Base-by-base conservation (phyloP, 768 basidiomycete species). In the Suillus decipiens region DNA sequence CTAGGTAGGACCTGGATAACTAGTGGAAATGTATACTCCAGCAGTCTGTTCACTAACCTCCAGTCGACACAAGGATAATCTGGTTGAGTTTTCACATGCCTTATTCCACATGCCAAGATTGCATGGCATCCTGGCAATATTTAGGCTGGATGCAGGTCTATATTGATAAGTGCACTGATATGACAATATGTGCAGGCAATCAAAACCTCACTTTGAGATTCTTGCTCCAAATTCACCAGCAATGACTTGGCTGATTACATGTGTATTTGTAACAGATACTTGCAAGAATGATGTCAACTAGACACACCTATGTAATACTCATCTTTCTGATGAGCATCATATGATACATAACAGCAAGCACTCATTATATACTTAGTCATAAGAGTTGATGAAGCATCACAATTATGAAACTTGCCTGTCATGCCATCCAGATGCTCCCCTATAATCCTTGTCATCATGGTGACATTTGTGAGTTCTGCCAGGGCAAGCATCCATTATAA, bases 401-500 rank as follows among this genome's bases (percentile, higher is more conserved):
- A 51, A 51, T 51, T 17, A 31, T 5, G 17, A 51, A 51, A 17
- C 50, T 51, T 28, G 19, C 31, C 19, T 34, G 33, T 19, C 19
- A 3, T 53, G 51, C 11, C 31, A 34, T 53, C 33, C 33, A 33
- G n/a, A 36, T 34, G n/a, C 3, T 14, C 19, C 34, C 7, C 15
- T n/a, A 17, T 9, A 54, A 36, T 54, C n/a, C 11, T 1, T 5
- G 6, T 54, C 34, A 36, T 9, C 53, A 54, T 36, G 53, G 19
- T 54, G n/a, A 54, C 5, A 10, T 36, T 54, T 54, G n/a, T 34
- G 19, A 54, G n/a, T 54, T 54, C 53, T 14, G 33, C 12, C 33
- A 34, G 12, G 53, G 53, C 19, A 53, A 53, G 51, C 33, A 12
- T 53, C 51, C 51, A 10, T 53, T 53, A 34, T 34, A 53, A n/a